A percentile compares a stretch with the other conserved stretches of the same genome.
phyloP scores from a whole-genome alignment of 2,329 filamentous ascomycete species.

The Aspergillus hortae region DNA sequence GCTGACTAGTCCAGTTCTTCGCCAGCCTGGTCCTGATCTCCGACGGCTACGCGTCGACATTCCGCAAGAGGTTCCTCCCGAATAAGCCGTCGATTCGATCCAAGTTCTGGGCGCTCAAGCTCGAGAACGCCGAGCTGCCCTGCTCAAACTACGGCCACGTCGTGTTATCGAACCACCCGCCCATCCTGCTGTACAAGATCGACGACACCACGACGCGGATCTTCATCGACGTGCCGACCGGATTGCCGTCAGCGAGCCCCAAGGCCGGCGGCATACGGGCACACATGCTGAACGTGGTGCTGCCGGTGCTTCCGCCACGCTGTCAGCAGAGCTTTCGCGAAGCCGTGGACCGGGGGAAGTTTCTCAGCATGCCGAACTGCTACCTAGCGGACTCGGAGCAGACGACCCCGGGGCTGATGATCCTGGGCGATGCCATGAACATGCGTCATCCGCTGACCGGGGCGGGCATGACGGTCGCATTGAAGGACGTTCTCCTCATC shows the following conservation, averaged over 20 bases:
- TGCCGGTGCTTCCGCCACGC: constrained; percentile 29
- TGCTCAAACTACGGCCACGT: not conserved
- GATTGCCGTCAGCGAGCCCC: constrained; percentile 63
- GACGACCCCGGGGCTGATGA: constrained; percentile 65
- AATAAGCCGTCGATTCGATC: not conserved
- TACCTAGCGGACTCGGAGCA: constrained; percentile 79
- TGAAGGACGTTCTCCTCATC: constrained; percentile 82
- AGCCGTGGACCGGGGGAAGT: constrained; percentile 71
- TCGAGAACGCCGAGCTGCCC: not conserved
- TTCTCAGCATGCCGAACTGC: constrained; percentile 91
- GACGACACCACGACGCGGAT: constrained; percentile 88
- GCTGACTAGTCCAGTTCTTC: not conserved
- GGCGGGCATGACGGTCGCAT: constrained; percentile 94
- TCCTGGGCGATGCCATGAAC: constrained; percentile 92
- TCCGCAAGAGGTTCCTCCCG: not conserved
- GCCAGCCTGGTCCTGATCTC: not conserved
- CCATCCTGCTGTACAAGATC: constrained; percentile 91
- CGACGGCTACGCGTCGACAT: not conserved
- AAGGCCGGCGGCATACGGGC: not conserved
- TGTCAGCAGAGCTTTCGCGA: constrained; percentile 64
- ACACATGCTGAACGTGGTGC: not conserved
- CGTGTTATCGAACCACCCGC: constrained; percentile 40
- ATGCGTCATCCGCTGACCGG: constrained; percentile 97
- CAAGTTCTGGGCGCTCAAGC: not conserved
- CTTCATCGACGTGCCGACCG: constrained; percentile 78